phyloP scores from a whole-genome alignment of 129 eudicot species.

The Tagetes erecta region DNA sequence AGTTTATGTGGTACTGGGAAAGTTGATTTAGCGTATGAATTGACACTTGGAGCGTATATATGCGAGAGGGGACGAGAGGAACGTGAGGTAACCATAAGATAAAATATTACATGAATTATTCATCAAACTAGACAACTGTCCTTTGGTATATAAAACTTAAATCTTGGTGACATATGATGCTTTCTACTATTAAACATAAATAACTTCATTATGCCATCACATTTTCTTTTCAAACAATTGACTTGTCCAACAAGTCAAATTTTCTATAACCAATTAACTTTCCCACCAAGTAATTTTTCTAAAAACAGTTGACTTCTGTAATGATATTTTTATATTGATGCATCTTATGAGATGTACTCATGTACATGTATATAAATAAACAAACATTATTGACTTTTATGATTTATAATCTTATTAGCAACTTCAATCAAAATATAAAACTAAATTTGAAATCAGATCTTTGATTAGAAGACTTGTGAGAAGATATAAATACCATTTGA shows the following conservation, averaged over 20 bases:
- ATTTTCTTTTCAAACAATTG: not conserved
- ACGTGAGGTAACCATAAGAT: too few relatives aligned
- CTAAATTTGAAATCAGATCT: not conserved
- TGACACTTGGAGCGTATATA: too few relatives aligned
- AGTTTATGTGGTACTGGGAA: too few relatives aligned
- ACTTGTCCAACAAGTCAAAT: not conserved
- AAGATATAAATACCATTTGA: not conserved
- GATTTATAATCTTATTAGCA: not conserved
- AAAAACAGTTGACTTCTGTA: too few relatives aligned
- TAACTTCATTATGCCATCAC: too few relatives aligned
- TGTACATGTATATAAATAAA: not conserved
- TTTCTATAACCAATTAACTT: not conserved
- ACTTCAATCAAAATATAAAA: not conserved
- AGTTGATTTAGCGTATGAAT: too few relatives aligned
- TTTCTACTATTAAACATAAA: not conserved
- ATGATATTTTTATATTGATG: slow-evolving; percentile 5
- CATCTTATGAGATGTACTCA: not conserved
- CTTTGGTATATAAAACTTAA: too few relatives aligned
- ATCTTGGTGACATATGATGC: not conserved
- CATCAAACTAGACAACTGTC: too few relatives aligned
- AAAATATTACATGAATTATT: too few relatives aligned
- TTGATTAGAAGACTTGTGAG: not conserved
- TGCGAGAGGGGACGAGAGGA: not conserved
- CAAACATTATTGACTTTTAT: not conserved
- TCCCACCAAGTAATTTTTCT: not conserved